Base-by-base conservation (phyloP, 2,329 filamentous ascomycete genomes). In the Hypocreales sp. region DNA sequence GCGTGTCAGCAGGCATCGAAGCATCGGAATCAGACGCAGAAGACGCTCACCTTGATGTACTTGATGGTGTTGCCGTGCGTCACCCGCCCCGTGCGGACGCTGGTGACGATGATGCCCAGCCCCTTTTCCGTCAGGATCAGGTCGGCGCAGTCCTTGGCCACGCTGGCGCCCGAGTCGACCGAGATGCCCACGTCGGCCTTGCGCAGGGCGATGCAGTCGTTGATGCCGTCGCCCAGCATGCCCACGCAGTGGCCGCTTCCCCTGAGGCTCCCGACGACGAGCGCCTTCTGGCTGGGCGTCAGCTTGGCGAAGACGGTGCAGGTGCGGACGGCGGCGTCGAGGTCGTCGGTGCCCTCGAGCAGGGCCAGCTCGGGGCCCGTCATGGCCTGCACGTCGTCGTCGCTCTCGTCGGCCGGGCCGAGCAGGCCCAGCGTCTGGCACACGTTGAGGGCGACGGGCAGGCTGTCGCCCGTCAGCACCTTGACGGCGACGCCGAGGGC, bases 221-320 rank as follows among this genome's bases (percentile, higher is more conserved):
- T 46, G 34, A 46, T 40, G 15, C 44, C 44, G 23, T 46, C 44
- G 5, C 44, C 44, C 11, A 45, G 33, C 42, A 47, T 47, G 5
- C 44, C 42, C 1, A 47, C 44, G 23, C 37, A 41, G 27, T 44
- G 28, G 4, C 42, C 44, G 3, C 36, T 32, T 18, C 31, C 34
- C 18, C 34, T 35, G 8, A 47, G 32, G 17, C 36, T 40, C 11
- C 32, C 34, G 11, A 45, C 29, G 14, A 47, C 37, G n/a, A 34
- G 22, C 5, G 37, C 38, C 29, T 47, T 47, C 24, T 47, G 44
- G 5, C 31, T 34, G 0, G 44, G 44, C 1, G 38, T 40, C 19
- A 46, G 33, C 30, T 45, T 46, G 27, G 44, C 42, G 31, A 46
- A 45, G 5, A 46, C 39, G 15, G 35, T 41, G 36, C 44, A 45